Evolutionary conservation across 2,329 filamentous ascomycete species (phyloP).

Genomic region (Diaporthe sp.): DNA sequence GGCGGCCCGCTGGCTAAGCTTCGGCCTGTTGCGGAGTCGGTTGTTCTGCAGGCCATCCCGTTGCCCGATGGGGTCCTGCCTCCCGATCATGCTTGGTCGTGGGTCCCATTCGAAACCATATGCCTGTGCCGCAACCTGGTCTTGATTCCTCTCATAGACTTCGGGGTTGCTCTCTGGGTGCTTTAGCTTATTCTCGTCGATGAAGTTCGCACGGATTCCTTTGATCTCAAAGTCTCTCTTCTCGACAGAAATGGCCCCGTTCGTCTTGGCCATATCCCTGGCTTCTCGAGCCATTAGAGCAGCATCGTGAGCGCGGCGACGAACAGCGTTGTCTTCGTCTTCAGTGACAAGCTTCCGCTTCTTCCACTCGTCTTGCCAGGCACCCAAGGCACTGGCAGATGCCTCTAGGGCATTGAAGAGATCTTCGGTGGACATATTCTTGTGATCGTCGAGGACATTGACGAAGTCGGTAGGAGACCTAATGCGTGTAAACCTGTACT

Average conservation of each 20-base stretch:
- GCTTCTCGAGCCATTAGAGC: slow-evolving; percentile 53
- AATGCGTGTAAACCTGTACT: slow-evolving; percentile 65
- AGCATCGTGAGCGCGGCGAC: slow-evolving; percentile 63
- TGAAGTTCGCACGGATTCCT: slow-evolving; percentile 59
- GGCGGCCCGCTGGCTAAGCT: slow-evolving; percentile 71
- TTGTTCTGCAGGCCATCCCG: slow-evolving; percentile 68
- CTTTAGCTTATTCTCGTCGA: slow-evolving; percentile 59
- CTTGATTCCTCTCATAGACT: slow-evolving; percentile 63
- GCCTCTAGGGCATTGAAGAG: slow-evolving; percentile 61
- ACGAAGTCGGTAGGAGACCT: slow-evolving; percentile 65
- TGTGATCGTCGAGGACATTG: slow-evolving; percentile 63
- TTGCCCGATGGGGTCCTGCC: slow-evolving; percentile 71
- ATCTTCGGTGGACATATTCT: slow-evolving; percentile 62
- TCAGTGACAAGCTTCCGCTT: slow-evolving; percentile 65
- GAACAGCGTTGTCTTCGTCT: slow-evolving; percentile 70
- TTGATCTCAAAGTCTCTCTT: slow-evolving; percentile 67
- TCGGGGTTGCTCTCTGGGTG: slow-evolving; percentile 61
- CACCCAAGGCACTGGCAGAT: slow-evolving; percentile 60
- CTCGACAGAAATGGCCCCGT: slow-evolving; percentile 56
- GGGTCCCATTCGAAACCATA: slow-evolving; percentile 75
- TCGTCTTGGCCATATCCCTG: slow-evolving; percentile 48
- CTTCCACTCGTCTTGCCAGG: slow-evolving; percentile 70
- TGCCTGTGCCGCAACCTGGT: slow-evolving; percentile 70
- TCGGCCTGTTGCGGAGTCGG: slow-evolving; percentile 69
- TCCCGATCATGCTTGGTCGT: slow-evolving; percentile 69